Base-by-base conservation (phyloP, 208 protist genomes). In the Trypanosoma platydactyli region DNA sequence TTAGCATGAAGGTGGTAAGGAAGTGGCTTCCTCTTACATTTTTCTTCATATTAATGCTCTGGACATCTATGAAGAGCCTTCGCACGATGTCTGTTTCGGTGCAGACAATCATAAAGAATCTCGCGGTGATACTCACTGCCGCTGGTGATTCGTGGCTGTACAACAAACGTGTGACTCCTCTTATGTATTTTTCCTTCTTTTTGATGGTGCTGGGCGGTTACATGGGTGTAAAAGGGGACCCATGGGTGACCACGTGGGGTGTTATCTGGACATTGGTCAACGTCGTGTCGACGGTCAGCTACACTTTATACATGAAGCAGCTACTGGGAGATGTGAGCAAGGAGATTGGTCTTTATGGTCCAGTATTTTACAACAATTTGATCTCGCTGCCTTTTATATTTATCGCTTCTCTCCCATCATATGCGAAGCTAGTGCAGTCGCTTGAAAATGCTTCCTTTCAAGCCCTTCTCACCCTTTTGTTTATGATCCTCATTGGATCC, bases 321-420 rank as follows among this genome's bases (percentile, higher is more conserved):
- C 68, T 94, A 7, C 69, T 89, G 13, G 71, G 64, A 12, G 63
- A 66, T 12, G 66, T 94, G 13, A 81, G 85, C 49, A 64, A 68
- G 33, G 50, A 68, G 27, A 88, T 94, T 54, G 88, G 88, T 24
- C 73, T 76, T 20, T 94, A 90, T 75, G 88, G 86, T 18, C 86
- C 87, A 15, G 86, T 94, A 9, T 93, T 94, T 59, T 94, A 92
- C 79, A 94, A 92, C 66, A 96, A 96, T 71, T 62, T 92, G 18
- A 71, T 96, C 16, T 94, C 85, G 9, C 48, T 94, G 29, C 88
- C 87, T 3, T 84, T 94, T 64, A 77, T 94, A 54, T 49, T 88
- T 13, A 7, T 82, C 1, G 44, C 77, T 11, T 58, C 20, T 18
- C 9, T 50, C 30, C 50, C 22, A 63, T 74, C 57, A n/a, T 53